Evolutionary conservation across 495 filamentous ascomycete genomes (phyloP), one percentile per base, ranked within the genome.

Genomic region (Xylona heveae): DNA sequence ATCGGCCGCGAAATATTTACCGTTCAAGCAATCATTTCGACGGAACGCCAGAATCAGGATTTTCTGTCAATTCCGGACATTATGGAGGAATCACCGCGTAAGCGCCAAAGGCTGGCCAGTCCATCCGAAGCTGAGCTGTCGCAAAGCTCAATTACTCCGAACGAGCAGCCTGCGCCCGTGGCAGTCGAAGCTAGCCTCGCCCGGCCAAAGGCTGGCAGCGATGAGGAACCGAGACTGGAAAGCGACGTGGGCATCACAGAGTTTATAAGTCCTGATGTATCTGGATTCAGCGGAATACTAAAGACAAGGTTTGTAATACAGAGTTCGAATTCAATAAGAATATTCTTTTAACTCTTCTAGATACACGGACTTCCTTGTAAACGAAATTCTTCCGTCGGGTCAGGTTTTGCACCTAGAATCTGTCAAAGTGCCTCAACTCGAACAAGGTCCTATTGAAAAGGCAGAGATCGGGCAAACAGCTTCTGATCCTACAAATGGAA

Each of bases 321-420:
- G 13, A 7, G 4, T 25, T 35, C 29, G 2, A 24, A n/a, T 28
- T 36, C 14, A 13, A 17, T 38, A 22, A 6, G 3, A 13, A 24
- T 7, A 19, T 16, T 15, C 18, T 27, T 25, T 19, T 24, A 20
- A 12, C 18, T 6, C 26, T 19, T 34, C 6, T 38, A 88, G 81
- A 42, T 97, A 82, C 52, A 91, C 84, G 9, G 88, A 97, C 48
- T 97, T 97, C 50, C 55, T 85, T 30, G 88, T 97, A 35, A 81
- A 93, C 48, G 88, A 97, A 54, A 88, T 97, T 40, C 50, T 63
- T 9, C 73, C 71, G 7, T 64, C 72, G 46, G 85, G 83, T 8
- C 55, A 69, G 30, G 84, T 92, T 2, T 43, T 85, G 26, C 82
- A 93, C 50, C 61, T 97, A 27, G 47, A 53, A 36, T 54, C 57